These are phyloP conservation scores for Metschnikowia noctiluminum DNA, from an alignment of 805 yeast species.

Conservation along the genomic window DNA sequence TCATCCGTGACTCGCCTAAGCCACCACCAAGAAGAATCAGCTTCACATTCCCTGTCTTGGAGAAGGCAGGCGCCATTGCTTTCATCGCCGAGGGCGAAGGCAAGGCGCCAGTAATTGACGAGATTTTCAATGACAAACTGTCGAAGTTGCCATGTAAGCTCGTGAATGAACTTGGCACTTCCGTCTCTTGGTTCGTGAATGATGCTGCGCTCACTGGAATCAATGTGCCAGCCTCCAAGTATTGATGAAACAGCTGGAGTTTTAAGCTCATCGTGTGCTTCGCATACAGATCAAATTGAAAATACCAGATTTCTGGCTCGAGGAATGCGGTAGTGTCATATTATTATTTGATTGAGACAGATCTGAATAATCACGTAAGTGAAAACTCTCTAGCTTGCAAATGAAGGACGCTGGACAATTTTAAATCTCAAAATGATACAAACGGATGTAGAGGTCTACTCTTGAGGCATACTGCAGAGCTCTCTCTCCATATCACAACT, in stretches of 20 bases:
- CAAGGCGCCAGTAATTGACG: constrained; percentile 67
- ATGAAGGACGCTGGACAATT: no score
- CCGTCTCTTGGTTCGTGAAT: constrained; percentile 82
- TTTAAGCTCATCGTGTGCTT: no score
- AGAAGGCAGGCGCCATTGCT: constrained; percentile 51
- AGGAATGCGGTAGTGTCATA: no score
- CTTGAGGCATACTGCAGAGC: no score
- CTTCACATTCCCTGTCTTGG: constrained; percentile 74
- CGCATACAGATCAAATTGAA: no score
- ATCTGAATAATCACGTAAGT: no score
- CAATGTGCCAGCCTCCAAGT: constrained; percentile 36
- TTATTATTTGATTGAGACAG: no score
- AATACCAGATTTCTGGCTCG: no score
- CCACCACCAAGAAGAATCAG: constrained; percentile 93
- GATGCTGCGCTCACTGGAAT: constrained; percentile 72
- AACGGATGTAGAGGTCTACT: no score
- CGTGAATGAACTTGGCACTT: constrained; percentile 56
- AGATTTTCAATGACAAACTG: constrained; percentile 57
- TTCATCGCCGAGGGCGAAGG: constrained; percentile 90
- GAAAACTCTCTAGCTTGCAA: no score
- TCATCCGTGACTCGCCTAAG: constrained; percentile 82
- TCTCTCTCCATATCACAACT: no score
- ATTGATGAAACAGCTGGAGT: constrained; percentile 16
- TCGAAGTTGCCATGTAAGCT: constrained; percentile 65
- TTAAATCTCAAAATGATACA: no score